phyloP scores from a whole-genome alignment of 225 moss, liverwort and hornwort species.

The Anthoceros angustus region DNA sequence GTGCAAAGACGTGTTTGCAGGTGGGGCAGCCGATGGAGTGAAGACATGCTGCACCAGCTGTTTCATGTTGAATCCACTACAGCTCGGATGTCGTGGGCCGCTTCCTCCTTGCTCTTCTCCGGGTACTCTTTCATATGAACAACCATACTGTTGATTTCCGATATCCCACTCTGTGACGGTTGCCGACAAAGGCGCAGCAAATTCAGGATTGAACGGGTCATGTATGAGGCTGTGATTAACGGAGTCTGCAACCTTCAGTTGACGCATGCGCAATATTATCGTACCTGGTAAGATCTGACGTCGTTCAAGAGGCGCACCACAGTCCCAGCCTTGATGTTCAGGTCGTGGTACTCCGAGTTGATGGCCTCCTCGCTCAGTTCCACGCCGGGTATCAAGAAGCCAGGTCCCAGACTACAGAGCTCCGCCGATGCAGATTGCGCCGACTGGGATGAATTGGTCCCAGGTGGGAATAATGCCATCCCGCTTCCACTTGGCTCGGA shows the following conservation, averaged over 20 bases:
- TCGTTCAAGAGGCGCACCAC: not conserved
- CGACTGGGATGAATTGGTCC: not conserved
- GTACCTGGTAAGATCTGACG: not conserved
- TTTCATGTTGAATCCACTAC: not conserved
- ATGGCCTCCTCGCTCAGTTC: not conserved
- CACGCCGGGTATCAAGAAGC: not conserved
- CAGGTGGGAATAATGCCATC: not conserved
- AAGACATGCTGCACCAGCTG: not conserved
- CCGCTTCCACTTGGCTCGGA: not conserved
- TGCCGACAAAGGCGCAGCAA: not conserved
- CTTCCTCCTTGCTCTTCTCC: not conserved
- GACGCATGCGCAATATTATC: not conserved
- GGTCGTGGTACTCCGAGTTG: not conserved
- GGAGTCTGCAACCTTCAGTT: not conserved
- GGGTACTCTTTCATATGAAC: not conserved
- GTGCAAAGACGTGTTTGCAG: not conserved
- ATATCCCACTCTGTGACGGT: not conserved
- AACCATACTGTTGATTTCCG: not conserved
- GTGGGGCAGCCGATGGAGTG: not conserved
- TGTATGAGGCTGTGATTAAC: not conserved
- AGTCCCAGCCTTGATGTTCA: not conserved
- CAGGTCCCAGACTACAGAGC: not conserved
- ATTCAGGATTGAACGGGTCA: not conserved
- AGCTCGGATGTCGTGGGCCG: not conserved
- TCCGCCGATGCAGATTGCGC: not conserved